These are phyloP conservation scores for Candida khao-thaluensis DNA, from an alignment of 805 yeast species.

Conservation along the genomic window DNA sequence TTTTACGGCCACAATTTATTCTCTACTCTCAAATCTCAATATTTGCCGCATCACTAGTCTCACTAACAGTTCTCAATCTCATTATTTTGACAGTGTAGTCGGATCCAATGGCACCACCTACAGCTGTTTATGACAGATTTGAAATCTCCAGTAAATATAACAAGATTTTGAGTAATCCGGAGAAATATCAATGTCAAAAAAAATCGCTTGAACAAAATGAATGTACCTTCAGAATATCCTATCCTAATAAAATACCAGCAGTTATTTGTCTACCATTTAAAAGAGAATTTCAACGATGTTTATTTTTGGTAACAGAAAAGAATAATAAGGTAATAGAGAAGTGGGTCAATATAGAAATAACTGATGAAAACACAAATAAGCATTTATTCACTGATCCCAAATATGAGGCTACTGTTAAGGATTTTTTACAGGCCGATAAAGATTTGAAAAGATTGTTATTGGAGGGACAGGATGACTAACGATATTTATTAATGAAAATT, in stretches of 20 bases:
- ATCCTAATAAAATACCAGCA: slow-evolving; percentile 27
- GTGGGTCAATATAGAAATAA: slow-evolving; percentile 42
- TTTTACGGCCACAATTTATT: no score
- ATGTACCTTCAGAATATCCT: slow-evolving; percentile 36
- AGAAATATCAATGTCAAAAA: slow-evolving; percentile 32
- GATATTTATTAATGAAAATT: not conserved
- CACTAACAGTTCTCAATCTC: no score
- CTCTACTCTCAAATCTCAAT: no score
- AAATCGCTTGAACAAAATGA: slow-evolving; percentile 40
- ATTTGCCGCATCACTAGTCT: no score
- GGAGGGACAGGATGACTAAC: not conserved
- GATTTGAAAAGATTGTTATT: slow-evolving; percentile 36
- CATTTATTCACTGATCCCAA: slow-evolving; percentile 22
- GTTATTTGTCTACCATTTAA: slow-evolving; percentile 45
- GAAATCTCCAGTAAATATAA: slow-evolving; percentile 29
- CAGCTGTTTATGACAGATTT: slow-evolving; percentile 34
- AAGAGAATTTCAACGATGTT: slow-evolving; percentile 40
- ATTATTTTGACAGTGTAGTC: no score
- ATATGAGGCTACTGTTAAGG: slow-evolving; percentile 28
- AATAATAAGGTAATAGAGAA: slow-evolving; percentile 14
- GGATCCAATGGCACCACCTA: slow-evolving; percentile 42
- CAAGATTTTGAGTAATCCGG: slow-evolving; percentile 28
- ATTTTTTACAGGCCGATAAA: slow-evolving; percentile 38
- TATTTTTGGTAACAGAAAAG: slow-evolving; percentile 21
- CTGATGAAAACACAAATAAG: slow-evolving; percentile 32